These are phyloP conservation scores for Geranium rotundifolium DNA, from an alignment of 345 rosid species.

Conservation along the genomic window DNA sequence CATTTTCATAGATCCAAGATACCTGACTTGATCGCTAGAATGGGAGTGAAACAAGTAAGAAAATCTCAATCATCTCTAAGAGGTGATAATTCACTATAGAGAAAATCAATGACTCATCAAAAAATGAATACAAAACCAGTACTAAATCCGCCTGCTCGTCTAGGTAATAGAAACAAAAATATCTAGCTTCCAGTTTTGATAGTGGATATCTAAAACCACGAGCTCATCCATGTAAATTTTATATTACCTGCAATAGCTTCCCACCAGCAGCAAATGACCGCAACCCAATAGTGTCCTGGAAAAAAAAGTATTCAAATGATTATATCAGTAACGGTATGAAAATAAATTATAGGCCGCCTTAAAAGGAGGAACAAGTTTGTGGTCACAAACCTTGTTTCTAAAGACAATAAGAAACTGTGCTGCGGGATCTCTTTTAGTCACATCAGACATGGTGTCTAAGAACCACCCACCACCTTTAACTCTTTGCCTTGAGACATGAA, in stretches of 20 bases:
- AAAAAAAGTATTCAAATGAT: conserved; percentile 5
- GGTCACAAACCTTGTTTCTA: conserved; percentile 63
- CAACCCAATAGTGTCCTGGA: conserved; percentile 88
- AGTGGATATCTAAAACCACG: not conserved
- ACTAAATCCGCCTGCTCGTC: not conserved
- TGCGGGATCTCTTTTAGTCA: conserved; percentile 93
- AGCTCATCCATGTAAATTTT: conserved; percentile 1
- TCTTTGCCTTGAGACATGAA: conserved; percentile 89
- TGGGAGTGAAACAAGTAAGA: too few species aligned
- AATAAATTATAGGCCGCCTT: not conserved
- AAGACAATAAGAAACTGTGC: conserved; percentile 88
- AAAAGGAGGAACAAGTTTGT: conserved; percentile 2
- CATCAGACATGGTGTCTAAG: conserved; percentile 75
- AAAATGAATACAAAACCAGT: not conserved
- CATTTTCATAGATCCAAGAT: too few species aligned
- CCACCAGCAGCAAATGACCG: conserved; percentile 99
- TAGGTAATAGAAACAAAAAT: not conserved
- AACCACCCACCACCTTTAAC: conserved; percentile 98
- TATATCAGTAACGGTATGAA: conserved; percentile 3
- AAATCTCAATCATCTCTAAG: not conserved
- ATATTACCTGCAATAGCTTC: conserved; percentile 83
- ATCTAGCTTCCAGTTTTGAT: conserved; percentile 1
- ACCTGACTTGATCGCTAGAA: too few species aligned
- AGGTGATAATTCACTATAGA: not conserved
- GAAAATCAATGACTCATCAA: not conserved